Base-by-base conservation (phyloP, 73 alveolate genomes). In the Symbiodinium natans region DNA sequence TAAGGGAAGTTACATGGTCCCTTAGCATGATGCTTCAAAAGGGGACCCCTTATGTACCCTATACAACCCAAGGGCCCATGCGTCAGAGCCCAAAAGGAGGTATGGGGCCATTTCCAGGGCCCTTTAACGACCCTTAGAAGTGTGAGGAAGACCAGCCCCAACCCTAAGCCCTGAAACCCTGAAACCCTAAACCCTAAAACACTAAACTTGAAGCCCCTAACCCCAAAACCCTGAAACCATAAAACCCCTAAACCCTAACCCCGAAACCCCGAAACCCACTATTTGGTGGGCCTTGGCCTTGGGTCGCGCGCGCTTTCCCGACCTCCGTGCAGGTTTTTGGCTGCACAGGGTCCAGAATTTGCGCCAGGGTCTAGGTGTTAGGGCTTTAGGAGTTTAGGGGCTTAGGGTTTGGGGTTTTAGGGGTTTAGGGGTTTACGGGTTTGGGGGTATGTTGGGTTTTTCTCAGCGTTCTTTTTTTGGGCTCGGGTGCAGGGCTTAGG, bases 231-330 rank as follows among this genome's bases (percentile, higher is more conserved):
- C 59, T 13, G 6, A 46, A 46, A 46, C 59, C 59, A 6, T 46
- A 46, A 46, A n/a, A 46, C 59, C 59, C 59, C 13, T 46, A 46
- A 46, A 46, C 59, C 59, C 59, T 46, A 46, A 46, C 6, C 59
- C 59, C 59, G 6, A 46, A 46, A 46, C 59, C 59, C 59, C 13
- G 34, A 59, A 15, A n/a, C 38, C 38, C 33, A n/a, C 80, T 19
- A 4, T 63, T 6, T 23, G 17, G 13, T 6, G 29, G 38, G 40
- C 80, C 80, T 63, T 63, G 80, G 80, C 80, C 36, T 63, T 63
- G 36, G 80, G 80, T 63, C 80, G 80, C 80, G 80, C 80, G 80
- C 80, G 80, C 80, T 63, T 63, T 0, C 80, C 80, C 0, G 80
- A 63, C 80, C 80, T 63, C 17, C 34, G 34, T 13, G 59, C 6